Conservation (phyloP, 768 basidiomycete species). For the Thelephora ganbajun region DNA sequence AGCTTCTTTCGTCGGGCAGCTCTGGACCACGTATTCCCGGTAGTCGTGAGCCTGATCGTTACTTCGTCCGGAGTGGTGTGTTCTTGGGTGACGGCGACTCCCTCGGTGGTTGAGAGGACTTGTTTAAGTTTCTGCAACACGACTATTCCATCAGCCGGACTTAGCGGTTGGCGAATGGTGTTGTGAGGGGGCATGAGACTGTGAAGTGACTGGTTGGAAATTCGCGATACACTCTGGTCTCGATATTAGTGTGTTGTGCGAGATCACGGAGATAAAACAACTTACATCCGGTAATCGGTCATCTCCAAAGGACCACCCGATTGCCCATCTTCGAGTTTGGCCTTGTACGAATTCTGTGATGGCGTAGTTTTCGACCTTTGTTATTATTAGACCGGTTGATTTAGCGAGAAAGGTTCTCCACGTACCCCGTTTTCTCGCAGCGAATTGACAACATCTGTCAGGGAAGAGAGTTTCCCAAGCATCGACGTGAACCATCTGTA, state of each 20-base stretch:
- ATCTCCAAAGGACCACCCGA: slow-evolving; percentile 72
- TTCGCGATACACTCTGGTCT: slow-evolving; percentile 21
- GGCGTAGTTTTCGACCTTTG: slow-evolving; percentile 76
- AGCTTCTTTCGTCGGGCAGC: slow-evolving; percentile 39
- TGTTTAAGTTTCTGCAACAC: slow-evolving; percentile 13
- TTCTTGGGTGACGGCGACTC: slow-evolving; percentile 8
- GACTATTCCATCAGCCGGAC: not conserved
- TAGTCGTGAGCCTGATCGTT: slow-evolving; percentile 6
- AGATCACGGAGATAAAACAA: slow-evolving; percentile 5
- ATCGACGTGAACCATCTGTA: slow-evolving; percentile 87
- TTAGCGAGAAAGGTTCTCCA: not conserved
- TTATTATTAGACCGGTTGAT: not conserved
- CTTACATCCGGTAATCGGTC: slow-evolving; percentile 67
- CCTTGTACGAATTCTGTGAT: slow-evolving; percentile 78
- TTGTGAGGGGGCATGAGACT: slow-evolving; percentile 45
- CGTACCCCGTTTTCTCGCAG: slow-evolving; percentile 34
- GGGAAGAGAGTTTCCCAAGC: slow-evolving; percentile 75
- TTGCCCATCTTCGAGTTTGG: slow-evolving; percentile 81
- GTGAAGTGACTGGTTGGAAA: slow-evolving; percentile 28
- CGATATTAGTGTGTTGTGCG: not conserved
- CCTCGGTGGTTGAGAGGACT: slow-evolving; percentile 22
- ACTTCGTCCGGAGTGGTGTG: not conserved
- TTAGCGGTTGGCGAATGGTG: slow-evolving; percentile 30
- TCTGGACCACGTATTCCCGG: slow-evolving; percentile 54
- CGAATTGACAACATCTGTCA: slow-evolving; percentile 42